Evolutionary conservation across 2,329 filamentous ascomycete genomes (phyloP).

Genomic region (Blastomyces parvus): DNA sequence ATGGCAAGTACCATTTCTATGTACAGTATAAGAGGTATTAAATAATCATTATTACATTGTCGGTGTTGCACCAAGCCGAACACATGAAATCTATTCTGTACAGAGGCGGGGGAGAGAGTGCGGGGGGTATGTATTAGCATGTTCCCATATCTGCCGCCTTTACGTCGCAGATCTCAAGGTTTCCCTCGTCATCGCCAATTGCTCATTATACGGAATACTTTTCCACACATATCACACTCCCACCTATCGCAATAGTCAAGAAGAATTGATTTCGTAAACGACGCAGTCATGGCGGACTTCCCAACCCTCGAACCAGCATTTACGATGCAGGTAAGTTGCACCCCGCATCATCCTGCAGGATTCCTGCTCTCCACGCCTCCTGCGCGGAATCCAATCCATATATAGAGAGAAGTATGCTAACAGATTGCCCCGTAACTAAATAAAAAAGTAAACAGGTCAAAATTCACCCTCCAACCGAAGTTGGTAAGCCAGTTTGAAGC

Average conservation of each 20-base stretch:
- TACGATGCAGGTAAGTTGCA: conserved; percentile 27
- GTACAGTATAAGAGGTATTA: no score
- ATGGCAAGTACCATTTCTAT: neutral
- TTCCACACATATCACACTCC: neutral
- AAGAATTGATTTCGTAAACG: neutral
- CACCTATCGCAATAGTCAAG: neutral
- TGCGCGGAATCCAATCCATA: neutral
- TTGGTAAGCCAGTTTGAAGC: conserved; percentile 22
- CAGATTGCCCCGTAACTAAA: neutral
- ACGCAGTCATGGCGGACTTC: conserved; percentile 27
- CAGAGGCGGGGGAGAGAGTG: neutral
- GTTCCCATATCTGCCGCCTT: no score
- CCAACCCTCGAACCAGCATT: conserved; percentile 34
- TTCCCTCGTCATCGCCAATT: neutral
- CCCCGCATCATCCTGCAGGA: conserved; percentile 8
- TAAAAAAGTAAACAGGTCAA: conserved; percentile 20
- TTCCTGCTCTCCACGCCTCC: no score
- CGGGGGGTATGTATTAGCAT: neutral
- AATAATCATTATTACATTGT: no score
- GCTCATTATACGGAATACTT: neutral
- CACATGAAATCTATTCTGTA: neutral
- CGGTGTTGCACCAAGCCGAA: neutral
- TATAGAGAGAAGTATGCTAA: neutral
- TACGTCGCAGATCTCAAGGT: neutral
- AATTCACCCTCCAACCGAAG: conserved; percentile 23